Evolutionary conservation across 2,329 filamentous ascomycete genomes (phyloP).

Genomic region (Fusarium compactum): DNA sequence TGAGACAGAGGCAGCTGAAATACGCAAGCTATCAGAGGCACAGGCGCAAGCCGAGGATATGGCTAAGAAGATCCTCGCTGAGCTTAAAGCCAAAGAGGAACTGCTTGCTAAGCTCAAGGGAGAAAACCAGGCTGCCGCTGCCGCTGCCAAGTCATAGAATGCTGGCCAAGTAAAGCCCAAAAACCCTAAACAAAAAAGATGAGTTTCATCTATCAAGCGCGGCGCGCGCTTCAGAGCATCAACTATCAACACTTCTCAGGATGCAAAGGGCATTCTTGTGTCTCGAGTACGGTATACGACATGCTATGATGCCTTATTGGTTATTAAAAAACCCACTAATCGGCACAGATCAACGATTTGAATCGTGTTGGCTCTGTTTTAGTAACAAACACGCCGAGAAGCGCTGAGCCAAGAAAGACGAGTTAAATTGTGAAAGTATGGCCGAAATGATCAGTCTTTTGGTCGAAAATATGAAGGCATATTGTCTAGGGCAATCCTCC

Average conservation of each 20-base stretch:
- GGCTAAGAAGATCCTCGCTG: conserved; percentile 67
- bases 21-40: conserved; percentile 72
- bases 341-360: not conserved
- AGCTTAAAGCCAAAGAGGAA: conserved; percentile 74
- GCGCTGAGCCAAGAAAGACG: not conserved
- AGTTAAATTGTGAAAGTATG: not conserved
- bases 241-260: not conserved
- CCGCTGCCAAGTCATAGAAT: conserved; percentile 49
- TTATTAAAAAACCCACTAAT: not conserved
- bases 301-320: not conserved
- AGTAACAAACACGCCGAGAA: not conserved
- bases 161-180: conserved; percentile 11
- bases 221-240: not conserved
- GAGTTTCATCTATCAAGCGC: not conserved
- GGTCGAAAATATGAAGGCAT: not conserved
- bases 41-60: conserved; percentile 72
- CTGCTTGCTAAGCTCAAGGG: conserved; percentile 71
- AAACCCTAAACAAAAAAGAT: conserved; percentile 5
- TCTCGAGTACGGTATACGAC: not conserved
- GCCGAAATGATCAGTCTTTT: not conserved
- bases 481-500: not conserved
- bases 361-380: not conserved
- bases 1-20: conserved; percentile 74
- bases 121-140: conserved; percentile 63
- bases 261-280: not conserved